These are phyloP conservation scores for Neonectria ditissima DNA, from an alignment of 2,329 filamentous ascomycete species.

Conservation along the genomic window DNA sequence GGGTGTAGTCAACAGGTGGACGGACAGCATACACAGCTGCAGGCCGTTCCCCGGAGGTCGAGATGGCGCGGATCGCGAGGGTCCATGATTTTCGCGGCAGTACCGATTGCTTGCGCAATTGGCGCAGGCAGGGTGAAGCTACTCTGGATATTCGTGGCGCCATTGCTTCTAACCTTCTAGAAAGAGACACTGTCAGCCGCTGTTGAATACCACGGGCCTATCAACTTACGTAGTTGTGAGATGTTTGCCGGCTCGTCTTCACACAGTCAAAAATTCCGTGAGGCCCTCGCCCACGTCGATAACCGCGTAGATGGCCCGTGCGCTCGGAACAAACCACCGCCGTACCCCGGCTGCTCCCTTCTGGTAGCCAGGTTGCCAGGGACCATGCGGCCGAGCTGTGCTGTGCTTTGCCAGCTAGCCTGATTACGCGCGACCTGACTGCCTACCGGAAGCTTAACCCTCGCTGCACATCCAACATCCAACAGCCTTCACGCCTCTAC, in stretches of 20 bases:
- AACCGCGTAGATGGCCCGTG: slow-evolving; percentile 29
- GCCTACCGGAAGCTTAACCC: slow-evolving; percentile 43
- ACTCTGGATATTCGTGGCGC: slow-evolving; percentile 40
- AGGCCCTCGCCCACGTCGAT: slow-evolving; percentile 12
- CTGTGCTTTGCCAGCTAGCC: slow-evolving; percentile 34
- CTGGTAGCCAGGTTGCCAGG: slow-evolving; percentile 19
- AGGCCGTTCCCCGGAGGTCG: slow-evolving; percentile 43
- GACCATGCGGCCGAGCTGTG: slow-evolving; percentile 32
- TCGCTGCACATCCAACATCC: slow-evolving; percentile 29
- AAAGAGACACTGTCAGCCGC: slow-evolving; percentile 11
- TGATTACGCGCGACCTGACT: slow-evolving; percentile 49
- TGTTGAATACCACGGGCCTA: not conserved
- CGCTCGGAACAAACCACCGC: slow-evolving; percentile 42
- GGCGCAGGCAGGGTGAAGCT: slow-evolving; percentile 41
- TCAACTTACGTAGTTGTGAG: slow-evolving; percentile 27
- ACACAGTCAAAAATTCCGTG: slow-evolving; percentile 38
- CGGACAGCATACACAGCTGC: slow-evolving; percentile 42
- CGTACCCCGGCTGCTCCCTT: slow-evolving; percentile 33
- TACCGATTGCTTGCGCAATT: slow-evolving; percentile 37
- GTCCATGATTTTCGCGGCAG: slow-evolving; percentile 35
- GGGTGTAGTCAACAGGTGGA: slow-evolving; percentile 63
- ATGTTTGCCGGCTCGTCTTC: slow-evolving; percentile 25
- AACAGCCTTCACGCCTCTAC: slow-evolving; percentile 31
- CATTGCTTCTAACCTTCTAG: slow-evolving; percentile 27
- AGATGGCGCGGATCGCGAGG: slow-evolving; percentile 41